Conservation (phyloP, 2,329 filamentous ascomycete species). For the Akanthomyces uredinophilus region DNA sequence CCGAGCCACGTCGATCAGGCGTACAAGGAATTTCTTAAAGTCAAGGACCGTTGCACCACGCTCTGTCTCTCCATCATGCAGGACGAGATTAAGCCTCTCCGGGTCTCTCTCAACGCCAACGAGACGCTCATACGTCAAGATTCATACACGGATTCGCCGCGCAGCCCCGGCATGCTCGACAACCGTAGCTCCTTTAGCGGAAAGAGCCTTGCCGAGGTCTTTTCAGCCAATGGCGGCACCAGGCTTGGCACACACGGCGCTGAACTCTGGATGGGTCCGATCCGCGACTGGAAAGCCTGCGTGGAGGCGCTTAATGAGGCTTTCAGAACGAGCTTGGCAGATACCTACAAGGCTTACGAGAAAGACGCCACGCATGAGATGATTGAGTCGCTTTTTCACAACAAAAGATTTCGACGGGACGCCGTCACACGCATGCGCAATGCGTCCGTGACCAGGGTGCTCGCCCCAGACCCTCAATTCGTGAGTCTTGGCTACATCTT, state of each 20-base stretch:
- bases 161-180: conserved; percentile 28
- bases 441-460: conserved; percentile 36
- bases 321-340: conserved; percentile 35
- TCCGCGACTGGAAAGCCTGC: conserved; percentile 41
- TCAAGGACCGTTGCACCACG: conserved; percentile 35
- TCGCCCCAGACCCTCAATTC: conserved; percentile 40
- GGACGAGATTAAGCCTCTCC: conserved; percentile 33
- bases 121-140: conserved; percentile 25
- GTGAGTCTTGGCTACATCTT: conserved; percentile 22
- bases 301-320: conserved; percentile 38
- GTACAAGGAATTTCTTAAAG: conserved; percentile 40
- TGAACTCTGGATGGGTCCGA: conserved; percentile 33
- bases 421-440: conserved; percentile 43
- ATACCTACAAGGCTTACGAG: conserved; percentile 43
- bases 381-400: conserved; percentile 38
- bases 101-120: conserved; percentile 18
- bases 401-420: conserved; percentile 36
- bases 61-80: conserved; percentile 37
- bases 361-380: conserved; percentile 38
- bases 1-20: conserved; percentile 38
- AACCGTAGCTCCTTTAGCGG: conserved; percentile 35
- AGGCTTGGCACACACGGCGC: conserved; percentile 19
- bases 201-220: conserved; percentile 29
- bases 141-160: conserved; percentile 28
- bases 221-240: conserved; percentile 23